Base-by-base conservation (phyloP, 805 yeast genomes). In the Debaryomyces maramus region DNA sequence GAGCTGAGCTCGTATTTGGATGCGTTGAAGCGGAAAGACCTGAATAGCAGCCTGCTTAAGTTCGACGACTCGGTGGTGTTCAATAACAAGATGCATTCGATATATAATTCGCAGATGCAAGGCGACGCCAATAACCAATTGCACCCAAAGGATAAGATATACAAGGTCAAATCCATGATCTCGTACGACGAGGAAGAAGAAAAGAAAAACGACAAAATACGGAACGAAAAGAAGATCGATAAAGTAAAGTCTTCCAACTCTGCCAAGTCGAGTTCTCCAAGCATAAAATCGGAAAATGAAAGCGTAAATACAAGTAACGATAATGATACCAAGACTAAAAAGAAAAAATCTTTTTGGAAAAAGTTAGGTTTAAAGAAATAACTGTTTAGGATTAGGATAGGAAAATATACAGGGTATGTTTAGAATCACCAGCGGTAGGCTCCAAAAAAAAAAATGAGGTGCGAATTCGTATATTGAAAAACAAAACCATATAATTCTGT, bases 161-260 rank as follows among this genome's bases (percentile, higher is more conserved):
- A 69, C 53, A 67, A 66, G 44, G 73, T 70, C n/a, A 65, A 65
- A 42, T 61, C 69, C 18, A 50, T 70, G 41, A 60, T 70, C 20
- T 64, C 65, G 26, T 57, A 62, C 44, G 53, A 55, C 31, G 67
- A 62, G 22, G 66, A 56, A 6, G 65, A 59, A 18, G 67, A 64
- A 43, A 50, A 50, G 45, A 49, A 38, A 20, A 38, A 43, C 32
- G 34, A 32, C 6, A 36, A 38, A 22, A 8, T 34, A 29, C 18
- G 45, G 16, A 39, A 30, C 32, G 43, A 39, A 34, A 40, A 38
- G 32, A 38, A 24, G 6, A 13, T 26, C 19, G 39, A 39, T 30
- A 26, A 33, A 6, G 38, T 36, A 20, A 22, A 31, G 7, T 35
- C 43, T 30, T 14, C 33, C 14, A 16, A 27, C 10, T 24, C 43